Percentiles rank a stretch among this genome's conserved stretches.
phyloP scores from a whole-genome alignment of 345 rosid species.

The Garcia nutans region DNA sequence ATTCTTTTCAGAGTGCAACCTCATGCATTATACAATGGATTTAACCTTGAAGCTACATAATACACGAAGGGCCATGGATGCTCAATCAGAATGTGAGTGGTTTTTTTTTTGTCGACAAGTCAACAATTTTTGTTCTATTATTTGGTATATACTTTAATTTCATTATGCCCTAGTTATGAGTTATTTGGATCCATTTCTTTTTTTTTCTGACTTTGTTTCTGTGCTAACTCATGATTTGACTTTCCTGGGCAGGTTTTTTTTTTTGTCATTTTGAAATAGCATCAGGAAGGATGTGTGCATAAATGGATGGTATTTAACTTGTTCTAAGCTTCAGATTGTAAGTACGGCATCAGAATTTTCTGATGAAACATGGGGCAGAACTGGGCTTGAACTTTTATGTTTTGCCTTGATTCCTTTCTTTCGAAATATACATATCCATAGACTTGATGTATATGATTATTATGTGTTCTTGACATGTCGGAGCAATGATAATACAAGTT shows the following conservation, averaged over 20 bases:
- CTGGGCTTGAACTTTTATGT: constrained; percentile 1
- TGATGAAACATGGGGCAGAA: constrained; percentile 22
- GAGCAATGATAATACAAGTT: neutral
- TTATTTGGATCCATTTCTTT: neutral
- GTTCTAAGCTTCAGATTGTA: constrained; percentile 3
- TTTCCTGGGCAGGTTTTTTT: constrained; percentile 19
- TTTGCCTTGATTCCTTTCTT: constrained; percentile 20
- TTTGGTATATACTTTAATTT: neutral
- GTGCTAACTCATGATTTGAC: neutral
- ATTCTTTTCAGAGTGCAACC: constrained; percentile 18
- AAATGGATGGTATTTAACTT: neutral
- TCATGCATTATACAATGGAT: constrained; percentile 5
- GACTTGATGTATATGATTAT: constrained; percentile 18
- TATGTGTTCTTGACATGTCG: neutral
- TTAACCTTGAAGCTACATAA: constrained; percentile 19
- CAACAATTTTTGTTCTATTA: neutral
- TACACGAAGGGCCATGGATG: constrained; percentile 16
- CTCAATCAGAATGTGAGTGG: constrained; percentile 33
- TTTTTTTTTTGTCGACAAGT: neutral
- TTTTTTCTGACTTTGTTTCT: neutral
- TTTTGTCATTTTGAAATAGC: constrained; percentile 22
- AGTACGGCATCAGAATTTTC: constrained; percentile 12
- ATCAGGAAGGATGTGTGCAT: constrained; percentile 27
- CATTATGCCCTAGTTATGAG: neutral
- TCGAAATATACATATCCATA: neutral